Evolutionary conservation across 164 flowering plant genomes (phyloP).

Genomic region (Kalanchoe fedtschenkoi): DNA sequence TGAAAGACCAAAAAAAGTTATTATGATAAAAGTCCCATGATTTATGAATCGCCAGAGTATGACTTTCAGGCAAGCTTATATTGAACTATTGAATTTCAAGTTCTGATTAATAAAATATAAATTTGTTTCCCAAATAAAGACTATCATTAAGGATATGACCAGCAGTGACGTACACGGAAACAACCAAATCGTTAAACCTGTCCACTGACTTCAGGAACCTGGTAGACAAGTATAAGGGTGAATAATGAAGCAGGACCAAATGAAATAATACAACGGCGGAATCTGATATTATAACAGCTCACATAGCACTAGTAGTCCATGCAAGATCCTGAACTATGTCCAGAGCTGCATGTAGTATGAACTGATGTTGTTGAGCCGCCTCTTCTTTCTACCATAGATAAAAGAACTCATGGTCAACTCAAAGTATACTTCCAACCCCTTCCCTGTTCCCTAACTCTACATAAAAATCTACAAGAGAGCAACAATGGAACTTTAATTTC

Average conservation of each 20-base stretch:
- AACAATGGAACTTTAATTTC: too few relatives aligned
- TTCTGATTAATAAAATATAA: not conserved
- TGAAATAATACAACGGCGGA: not conserved
- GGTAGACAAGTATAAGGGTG: slow-evolving; percentile 12
- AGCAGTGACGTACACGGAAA: slow-evolving; percentile 90
- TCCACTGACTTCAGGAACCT: slow-evolving; percentile 91
- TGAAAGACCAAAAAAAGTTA: not conserved
- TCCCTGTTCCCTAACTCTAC: too few relatives aligned
- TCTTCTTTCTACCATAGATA: slow-evolving; percentile 67
- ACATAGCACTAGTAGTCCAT: slow-evolving; percentile 98
- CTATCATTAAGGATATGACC: slow-evolving; percentile 77
- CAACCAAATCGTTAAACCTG: slow-evolving; percentile 84
- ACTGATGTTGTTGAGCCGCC: slow-evolving; percentile 94
- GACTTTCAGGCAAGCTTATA: not conserved
- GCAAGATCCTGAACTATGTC: slow-evolving; percentile 97
- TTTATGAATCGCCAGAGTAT: too few relatives aligned
- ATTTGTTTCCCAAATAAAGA: not conserved
- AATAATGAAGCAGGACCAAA: not conserved
- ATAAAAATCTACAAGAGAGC: too few relatives aligned
- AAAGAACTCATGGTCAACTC: slow-evolving; percentile 2
- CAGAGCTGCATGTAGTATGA: slow-evolving; percentile 83
- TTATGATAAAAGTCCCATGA: not conserved
- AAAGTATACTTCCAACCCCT: too few relatives aligned
- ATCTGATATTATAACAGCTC: slow-evolving; percentile 13
- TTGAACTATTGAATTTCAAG: not conserved